A percentile compares a stretch with the other conserved stretches of the same genome.
These are phyloP conservation scores for Gloeostereum incarnatum DNA, from an alignment of 768 basidiomycete species.

Conservation along the genomic window DNA sequence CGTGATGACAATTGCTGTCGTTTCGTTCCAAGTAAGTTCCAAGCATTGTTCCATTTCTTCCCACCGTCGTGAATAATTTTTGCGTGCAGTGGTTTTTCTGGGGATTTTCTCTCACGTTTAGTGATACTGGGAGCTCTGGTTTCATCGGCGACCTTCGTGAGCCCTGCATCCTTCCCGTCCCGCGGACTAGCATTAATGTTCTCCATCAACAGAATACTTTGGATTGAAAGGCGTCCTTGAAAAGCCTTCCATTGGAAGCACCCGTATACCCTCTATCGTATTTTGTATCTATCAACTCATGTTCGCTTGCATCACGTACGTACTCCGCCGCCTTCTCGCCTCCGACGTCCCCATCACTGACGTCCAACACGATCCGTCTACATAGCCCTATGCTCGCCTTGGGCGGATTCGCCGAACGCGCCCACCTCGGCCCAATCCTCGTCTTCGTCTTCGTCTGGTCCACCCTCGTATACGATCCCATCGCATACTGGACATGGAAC, in stretches of 20 bases:
- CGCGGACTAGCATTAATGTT: not conserved
- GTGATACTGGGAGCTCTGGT: conserved; percentile 33
- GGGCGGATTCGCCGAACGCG: conserved; percentile 64
- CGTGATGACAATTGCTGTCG: conserved; percentile 68
- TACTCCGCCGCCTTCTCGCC: conserved; percentile 1
- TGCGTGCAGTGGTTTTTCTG: conserved; percentile 60
- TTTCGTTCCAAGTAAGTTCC: conserved; percentile 69
- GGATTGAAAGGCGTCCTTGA: conserved; percentile 49
- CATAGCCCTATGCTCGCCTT: conserved; percentile 56
- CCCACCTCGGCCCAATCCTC: conserved; percentile 54
- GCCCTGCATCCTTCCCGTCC: conserved; percentile 7
- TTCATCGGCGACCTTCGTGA: conserved; percentile 61
- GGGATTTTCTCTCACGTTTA: conserved; percentile 72
- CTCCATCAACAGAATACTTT: conserved; percentile 38
- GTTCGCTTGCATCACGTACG: conserved; percentile 56
- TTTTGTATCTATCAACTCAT: conserved; percentile 62
- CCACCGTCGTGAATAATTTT: not conserved
- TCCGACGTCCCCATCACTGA: conserved; percentile 1
- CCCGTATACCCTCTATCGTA: conserved; percentile 42
- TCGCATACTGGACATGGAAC: conserved; percentile 77
- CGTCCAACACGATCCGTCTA: conserved; percentile 4
- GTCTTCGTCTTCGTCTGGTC: conserved; percentile 69
- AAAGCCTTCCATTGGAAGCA: conserved; percentile 43
- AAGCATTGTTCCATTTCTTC: conserved; percentile 1
- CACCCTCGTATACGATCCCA: conserved; percentile 60